Conservation (phyloP, 306 rosid species). For the Prinsepia uniflora region DNA sequence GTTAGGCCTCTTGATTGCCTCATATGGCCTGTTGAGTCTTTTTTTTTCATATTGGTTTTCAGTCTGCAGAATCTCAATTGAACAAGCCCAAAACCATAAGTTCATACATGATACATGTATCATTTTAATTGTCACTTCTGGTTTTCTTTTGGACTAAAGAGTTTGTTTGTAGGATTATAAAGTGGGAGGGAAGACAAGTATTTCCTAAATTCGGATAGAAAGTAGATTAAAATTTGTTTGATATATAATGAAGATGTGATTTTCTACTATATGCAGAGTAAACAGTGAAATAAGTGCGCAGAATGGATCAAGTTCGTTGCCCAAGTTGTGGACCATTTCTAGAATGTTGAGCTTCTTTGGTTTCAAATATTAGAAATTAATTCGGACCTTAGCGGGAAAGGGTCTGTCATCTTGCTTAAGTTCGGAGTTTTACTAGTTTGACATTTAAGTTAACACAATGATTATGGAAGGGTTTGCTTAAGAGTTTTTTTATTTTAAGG, state of each 20-base stretch:
- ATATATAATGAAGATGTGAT: not conserved
- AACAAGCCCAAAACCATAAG: too few species aligned
- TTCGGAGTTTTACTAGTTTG: not conserved
- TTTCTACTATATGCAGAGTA: not conserved
- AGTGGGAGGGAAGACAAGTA: too few species aligned
- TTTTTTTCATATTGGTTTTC: too few species aligned
- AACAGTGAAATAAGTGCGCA: not conserved
- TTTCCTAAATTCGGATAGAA: too few species aligned
- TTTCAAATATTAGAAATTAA: not conserved
- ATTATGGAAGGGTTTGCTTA: not conserved
- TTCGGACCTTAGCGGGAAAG: not conserved
- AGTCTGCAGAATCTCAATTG: too few species aligned
- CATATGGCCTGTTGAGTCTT: too few species aligned
- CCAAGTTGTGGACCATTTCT: conserved; percentile 1
- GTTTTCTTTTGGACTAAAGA: too few species aligned
- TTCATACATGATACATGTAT: too few species aligned
- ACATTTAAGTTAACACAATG: not conserved
- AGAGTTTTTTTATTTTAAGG: not conserved
- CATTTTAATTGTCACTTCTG: too few species aligned
- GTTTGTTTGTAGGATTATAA: too few species aligned
- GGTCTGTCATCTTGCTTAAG: not conserved
- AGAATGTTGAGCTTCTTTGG: conserved; percentile 6
- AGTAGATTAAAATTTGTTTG: too few species aligned
- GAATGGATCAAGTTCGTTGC: not conserved
- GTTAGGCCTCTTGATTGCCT: too few species aligned